Base-by-base conservation (phyloP, 2,329 filamentous ascomycete genomes). In the Trichoderma sp. region DNA sequence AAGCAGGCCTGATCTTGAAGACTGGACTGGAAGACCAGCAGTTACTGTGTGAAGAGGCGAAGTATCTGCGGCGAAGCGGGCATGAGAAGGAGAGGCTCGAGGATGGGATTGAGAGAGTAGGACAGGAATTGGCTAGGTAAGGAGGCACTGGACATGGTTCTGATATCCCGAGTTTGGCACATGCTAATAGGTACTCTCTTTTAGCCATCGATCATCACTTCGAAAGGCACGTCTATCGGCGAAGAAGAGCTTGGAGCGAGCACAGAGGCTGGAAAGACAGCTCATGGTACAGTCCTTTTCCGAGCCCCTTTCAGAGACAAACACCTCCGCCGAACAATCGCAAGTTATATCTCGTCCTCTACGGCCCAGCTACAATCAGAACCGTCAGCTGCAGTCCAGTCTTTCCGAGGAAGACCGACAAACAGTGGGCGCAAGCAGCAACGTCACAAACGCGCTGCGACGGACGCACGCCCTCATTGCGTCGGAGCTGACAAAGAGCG, bases 381-480 rank as follows among this genome's bases (percentile, higher is more conserved):
- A 79, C 18, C 37, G 34, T 24, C 74, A 80, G 18, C 74, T 77
- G 24, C 74, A 79, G 59, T 78, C 79, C 5, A 77, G 77, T 72
- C 76, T 82, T 24, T 79, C 90, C 4, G 88, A 89, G 26, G 88
- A 93, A 73, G 89, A 92, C 77, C 90, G 96, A 72, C 85, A 93
- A 72, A 86, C 90, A 52, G 84, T 93, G 16, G 88, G 89, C 71
- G 91, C 95, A 0, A 92, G 92, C 37, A 89, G 86, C 73, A 93
- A 96, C 82, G 91, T 98, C 66, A 98, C 95, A 3, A 84, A 89
- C 59, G 92, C 94, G 1, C 85, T 99, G 64, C 87, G 93, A 70
- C 86, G 94, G 70, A 96, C 95, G 6, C 94, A 98, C 80, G 89
- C 92, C 71, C 86, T 97, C 75, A 94, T 98, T 83, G 89, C 92